Conservation (phyloP, 2,329 filamentous ascomycete species). For the Botrytis porri region DNA sequence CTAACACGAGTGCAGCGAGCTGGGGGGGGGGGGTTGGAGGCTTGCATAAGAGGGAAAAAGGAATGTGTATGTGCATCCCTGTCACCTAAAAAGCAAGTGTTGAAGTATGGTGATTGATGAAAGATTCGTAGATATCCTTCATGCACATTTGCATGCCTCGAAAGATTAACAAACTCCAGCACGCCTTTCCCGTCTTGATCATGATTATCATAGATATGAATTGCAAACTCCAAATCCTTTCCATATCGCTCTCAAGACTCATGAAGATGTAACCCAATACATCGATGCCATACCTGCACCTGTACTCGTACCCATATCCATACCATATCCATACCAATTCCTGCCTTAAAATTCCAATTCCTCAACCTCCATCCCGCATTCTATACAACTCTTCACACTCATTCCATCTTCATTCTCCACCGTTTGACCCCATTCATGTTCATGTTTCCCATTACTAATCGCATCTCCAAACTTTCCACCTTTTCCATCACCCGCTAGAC, state of each 20-base stretch:
- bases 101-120: neutral
- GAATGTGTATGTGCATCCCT: neutral
- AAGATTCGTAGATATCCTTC: neutral
- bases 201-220: neutral
- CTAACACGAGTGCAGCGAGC: neutral
- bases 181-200: neutral
- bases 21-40: neutral
- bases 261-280: neutral
- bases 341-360: constrained; percentile 48
- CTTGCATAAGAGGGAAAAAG: neutral
- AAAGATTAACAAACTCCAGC: neutral
- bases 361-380: constrained; percentile 77
- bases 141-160: neutral
- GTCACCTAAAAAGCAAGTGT: neutral
- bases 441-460: constrained; percentile 69
- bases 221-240: neutral
- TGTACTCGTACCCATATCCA: neutral
- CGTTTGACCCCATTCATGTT: constrained; percentile 79
- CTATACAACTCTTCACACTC: constrained; percentile 75
- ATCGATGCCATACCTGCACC: neutral
- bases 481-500: constrained; percentile 52
- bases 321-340: neutral
- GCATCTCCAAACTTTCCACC: constrained; percentile 69
- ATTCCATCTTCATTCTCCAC: constrained; percentile 70
- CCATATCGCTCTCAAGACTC: neutral